Percentiles rank a stretch among this genome's conserved stretches.
These are phyloP conservation scores for Darksidea phi DNA, from an alignment of 495 filamentous ascomycete genomes.

Conservation along the genomic window DNA sequence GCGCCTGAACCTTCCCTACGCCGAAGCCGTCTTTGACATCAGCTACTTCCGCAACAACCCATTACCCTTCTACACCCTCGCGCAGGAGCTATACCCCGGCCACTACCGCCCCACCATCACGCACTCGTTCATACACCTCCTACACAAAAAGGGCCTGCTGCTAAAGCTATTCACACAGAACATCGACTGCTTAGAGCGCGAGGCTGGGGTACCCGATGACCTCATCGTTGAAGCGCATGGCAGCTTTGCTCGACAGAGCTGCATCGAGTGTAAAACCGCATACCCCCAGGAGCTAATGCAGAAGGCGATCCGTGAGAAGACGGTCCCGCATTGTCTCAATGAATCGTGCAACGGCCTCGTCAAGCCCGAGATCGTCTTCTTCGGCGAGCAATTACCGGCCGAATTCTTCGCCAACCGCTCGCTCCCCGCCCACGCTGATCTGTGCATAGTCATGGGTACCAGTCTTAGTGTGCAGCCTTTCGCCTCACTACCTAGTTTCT, in stretches of 20 bases:
- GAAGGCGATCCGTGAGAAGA: slow-evolving; percentile 56
- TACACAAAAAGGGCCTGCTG: slow-evolving; percentile 73
- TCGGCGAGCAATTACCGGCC: slow-evolving; percentile 70
- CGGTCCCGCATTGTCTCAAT: slow-evolving; percentile 65
- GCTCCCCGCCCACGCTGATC: slow-evolving; percentile 64
- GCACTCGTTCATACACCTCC: slow-evolving; percentile 72
- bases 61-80: slow-evolving; percentile 85
- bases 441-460: slow-evolving; percentile 88
- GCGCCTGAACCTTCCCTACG: slow-evolving; percentile 76
- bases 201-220: slow-evolving; percentile 77
- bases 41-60: slow-evolving; percentile 81
- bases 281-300: slow-evolving; percentile 76
- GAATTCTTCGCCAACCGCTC: slow-evolving; percentile 62
- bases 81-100: slow-evolving; percentile 90
- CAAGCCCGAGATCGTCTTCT: slow-evolving; percentile 98
- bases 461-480: slow-evolving; percentile 89
- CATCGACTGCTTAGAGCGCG: slow-evolving; percentile 90
- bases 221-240: slow-evolving; percentile 92
- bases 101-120: slow-evolving; percentile 81
- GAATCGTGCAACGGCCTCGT: slow-evolving; percentile 72
- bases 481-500: slow-evolving; percentile 69
- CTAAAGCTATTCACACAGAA: slow-evolving; percentile 94
- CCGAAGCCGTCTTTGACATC: slow-evolving; percentile 81
- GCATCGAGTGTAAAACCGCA: slow-evolving; percentile 76
- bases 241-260: slow-evolving; percentile 81